Evolutionary conservation across 371 early-diverging fungal species (phyloP), one percentile per base, ranked within the genome.

Genomic region (Synchytrium microbalum): DNA sequence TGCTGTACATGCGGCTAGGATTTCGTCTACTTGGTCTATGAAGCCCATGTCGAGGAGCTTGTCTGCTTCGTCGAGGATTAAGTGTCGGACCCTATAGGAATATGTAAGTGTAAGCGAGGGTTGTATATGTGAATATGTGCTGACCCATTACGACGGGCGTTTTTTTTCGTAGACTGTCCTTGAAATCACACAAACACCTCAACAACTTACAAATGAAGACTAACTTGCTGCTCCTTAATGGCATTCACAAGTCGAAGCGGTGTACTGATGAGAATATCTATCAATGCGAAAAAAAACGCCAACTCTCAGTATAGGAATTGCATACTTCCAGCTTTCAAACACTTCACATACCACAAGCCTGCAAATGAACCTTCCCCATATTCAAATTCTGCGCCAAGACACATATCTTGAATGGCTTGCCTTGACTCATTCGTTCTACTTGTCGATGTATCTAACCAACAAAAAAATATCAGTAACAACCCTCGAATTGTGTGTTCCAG

Each of bases 51-150:
- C 99, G 65, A 99, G 78, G 71, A 99, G 83, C 23, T 96, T 87
- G 84, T 99, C 99, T 19, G 97, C 97, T 80, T 99, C 99, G 76
- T 99, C 99, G 60, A 99, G 79, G 5, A 99, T 93, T 56, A 99
- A 68, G 88, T 92, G 96, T 32, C 56, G 56, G 24, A 53, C 72
- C 24, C 75, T 75, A 56, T 19, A 29, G 2, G 13, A 57, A 13
- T 10, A 14, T 23, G 23, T 3, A 14, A 23, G 2, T 3, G 5
- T 31, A 19, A 2, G n/a, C 32, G 59, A 64, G 91, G 72, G 56
- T 86, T 84, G 27, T 77, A 82, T 2, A 91, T 86, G 23, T 14
- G 51, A 14, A 23, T 14, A 51, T 14, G 23, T 51, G 31, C 82
- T 82, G 64, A 31, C 29, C 25, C 1, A 32, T 16, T 32, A 24